A percentile compares a stretch with the other conserved stretches of the same genome.
Evolutionary conservation across 108 stramenopile species (phyloP).

Genomic region (Fragilariopsis cylindrus): DNA sequence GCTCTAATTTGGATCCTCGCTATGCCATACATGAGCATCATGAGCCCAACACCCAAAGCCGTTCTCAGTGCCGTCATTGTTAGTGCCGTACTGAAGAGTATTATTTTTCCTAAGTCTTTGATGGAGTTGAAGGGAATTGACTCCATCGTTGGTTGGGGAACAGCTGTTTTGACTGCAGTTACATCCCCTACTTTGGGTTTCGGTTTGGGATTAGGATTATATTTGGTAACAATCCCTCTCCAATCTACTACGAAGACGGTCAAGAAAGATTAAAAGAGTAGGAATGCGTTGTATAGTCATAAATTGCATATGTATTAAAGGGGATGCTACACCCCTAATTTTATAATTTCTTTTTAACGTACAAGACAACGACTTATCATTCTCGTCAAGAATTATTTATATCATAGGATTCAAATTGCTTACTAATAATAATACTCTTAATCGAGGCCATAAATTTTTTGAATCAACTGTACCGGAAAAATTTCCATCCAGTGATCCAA

Average conservation of each 20-base stretch:
- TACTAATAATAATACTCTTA: too few relatives aligned
- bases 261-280: constrained; percentile 13
- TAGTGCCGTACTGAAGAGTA: constrained; percentile 71
- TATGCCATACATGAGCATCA: constrained; percentile 82
- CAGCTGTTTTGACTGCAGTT: constrained; percentile 62
- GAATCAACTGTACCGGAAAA: too few relatives aligned
- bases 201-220: constrained; percentile 54
- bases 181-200: constrained; percentile 79
- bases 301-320: too few relatives aligned
- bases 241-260: constrained; percentile 38
- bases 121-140: constrained; percentile 62
- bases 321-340: too few relatives aligned
- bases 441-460: too few relatives aligned
- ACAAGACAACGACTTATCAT: too few relatives aligned
- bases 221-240: constrained; percentile 33
- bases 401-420: too few relatives aligned
- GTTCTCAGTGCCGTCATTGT: constrained; percentile 78
- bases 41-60: constrained; percentile 77
- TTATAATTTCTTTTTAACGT: too few relatives aligned
- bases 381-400: too few relatives aligned
- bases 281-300: too few relatives aligned
- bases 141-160: constrained; percentile 60
- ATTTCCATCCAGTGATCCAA: too few relatives aligned
- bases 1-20: constrained; percentile 73
- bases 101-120: constrained; percentile 64